Base-by-base conservation (phyloP, 2,329 filamentous ascomycete genomes). In the Colletotrichum tamarilloi region DNA sequence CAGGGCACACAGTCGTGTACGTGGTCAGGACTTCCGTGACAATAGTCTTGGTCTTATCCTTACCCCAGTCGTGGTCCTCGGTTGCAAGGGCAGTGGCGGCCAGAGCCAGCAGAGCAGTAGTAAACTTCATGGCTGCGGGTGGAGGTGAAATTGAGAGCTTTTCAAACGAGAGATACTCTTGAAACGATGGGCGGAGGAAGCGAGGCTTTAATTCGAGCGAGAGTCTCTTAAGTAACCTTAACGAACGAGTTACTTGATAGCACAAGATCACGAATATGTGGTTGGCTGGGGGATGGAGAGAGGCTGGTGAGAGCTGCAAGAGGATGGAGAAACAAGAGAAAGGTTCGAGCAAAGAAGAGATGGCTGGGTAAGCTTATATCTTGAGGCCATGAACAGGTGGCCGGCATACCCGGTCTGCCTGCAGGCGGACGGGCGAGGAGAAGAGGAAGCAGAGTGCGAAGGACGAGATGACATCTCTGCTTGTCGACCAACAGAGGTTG, bases 181-280 rank as follows among this genome's bases (percentile, higher is more conserved):
- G 59, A 28, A 74, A 74, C 59, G 60, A 70, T 52, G 52, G 67
- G 49, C 14, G 30, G 56, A 62, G 35, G 42, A 64, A 63, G 38
- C 56, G 58, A 73, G 63, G 59, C 4, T 65, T 46, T 26, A 22
- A 56, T 55, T 66, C 62, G 75, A 74, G 67, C 73, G 73, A 76
- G 67, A 63, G 70, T 67, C 69, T 62, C 56, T 76, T 68, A 67
- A 76, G 69, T 76, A 74, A 76, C 73, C 74, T 76, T 73, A 75
- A 65, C 73, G 74, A 76, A 62, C 24, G 74, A 76, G 74, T 72
- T 67, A 76, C 74, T 71, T 68, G 53, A 65, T 26, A 55, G 42
- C 52, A 53, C 52, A 53, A 35, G 56, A 30, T 60, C 62, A 65
- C 73, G 46, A 68, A 19, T 55, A 30, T 57, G 63, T 68, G 74